Evolutionary conservation across 1,139 yeast genomes (phyloP), one percentile per base, ranked within the genome.

Genomic region (Sugiyamaella pinicola): DNA sequence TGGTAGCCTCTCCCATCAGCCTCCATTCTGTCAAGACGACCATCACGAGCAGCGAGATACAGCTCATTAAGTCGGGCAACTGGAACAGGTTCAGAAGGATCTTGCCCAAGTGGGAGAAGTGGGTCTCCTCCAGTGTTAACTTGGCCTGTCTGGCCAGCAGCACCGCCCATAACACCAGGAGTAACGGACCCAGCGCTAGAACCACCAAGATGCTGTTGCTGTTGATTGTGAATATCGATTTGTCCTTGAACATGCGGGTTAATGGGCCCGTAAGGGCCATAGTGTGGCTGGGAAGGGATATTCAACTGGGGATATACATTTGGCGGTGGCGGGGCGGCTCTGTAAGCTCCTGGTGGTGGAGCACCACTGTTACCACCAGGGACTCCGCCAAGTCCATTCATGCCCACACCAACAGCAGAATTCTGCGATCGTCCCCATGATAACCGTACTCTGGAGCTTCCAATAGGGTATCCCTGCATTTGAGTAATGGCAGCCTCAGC

Each of bases 391-490:
- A 46, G 26, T 13, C 44, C 47, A 19, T 34, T 40, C 26, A 43
- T 21, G 15, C 47, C 55, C 9, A 22, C 52, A 18, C 24, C 49
- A 29, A 24, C 40, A 29, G 34, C 41, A 17, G 55, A 54, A 59
- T 65, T 65, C 58, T 74, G 76, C 35, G 77, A 70, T 63, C 95
- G 79, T 47, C 97, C 98, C 97, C 97, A 90, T 51, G 95, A 84
- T 56, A 90, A 75, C 60, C 97, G 76, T 26, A 90, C 86, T 51
- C 96, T 78, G 50, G 87, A 84, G 50, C 91, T 95, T 10, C 90
- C 95, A 64, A 91, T 85, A 34, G 90, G 84, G 65, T 84, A 90
- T 3, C 97, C 97, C 72, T 90, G 96, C 96, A 91, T 86, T 51
- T 87, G 87, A 42, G 85, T 81, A 60, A 90, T 89, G 12, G 97